Percentiles rank a stretch among this genome's conserved stretches.
These are phyloP conservation scores for Biscogniauxia mediterranea DNA, from an alignment of 2,329 filamentous ascomycete genomes.

Conservation along the genomic window DNA sequence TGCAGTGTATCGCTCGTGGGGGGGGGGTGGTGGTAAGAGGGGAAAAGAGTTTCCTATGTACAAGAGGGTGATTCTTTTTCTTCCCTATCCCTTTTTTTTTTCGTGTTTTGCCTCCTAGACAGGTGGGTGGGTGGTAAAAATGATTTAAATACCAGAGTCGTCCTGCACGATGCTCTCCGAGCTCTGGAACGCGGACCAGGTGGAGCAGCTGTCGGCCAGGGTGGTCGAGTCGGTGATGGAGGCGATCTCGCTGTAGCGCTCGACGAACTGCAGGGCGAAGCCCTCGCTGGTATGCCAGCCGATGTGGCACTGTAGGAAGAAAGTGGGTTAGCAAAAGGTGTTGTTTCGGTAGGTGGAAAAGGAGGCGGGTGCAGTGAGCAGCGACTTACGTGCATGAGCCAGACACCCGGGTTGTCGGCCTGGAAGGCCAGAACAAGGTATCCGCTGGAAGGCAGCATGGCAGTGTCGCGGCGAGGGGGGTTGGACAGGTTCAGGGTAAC, in stretches of 20 bases:
- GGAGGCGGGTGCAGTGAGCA: not conserved
- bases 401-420: constrained; percentile 52
- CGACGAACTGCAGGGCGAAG: constrained; percentile 14
- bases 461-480: constrained; percentile 48
- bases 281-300: constrained; percentile 20
- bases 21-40: too few relatives aligned
- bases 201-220: constrained; percentile 6
- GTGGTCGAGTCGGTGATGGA: constrained; percentile 5
- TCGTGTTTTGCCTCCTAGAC: too few relatives aligned
- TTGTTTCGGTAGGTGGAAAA: not conserved
- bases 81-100: too few relatives aligned
- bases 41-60: too few relatives aligned
- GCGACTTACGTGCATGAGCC: constrained; percentile 36
- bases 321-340: not conserved
- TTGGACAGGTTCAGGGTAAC: constrained; percentile 39
- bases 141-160: constrained; percentile 2
- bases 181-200: constrained; percentile 9
- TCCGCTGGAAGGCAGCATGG: constrained; percentile 42
- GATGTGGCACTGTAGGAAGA: constrained; percentile 21
- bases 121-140: too few relatives aligned
- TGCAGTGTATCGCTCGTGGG: too few relatives aligned
- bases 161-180: constrained; percentile 4
- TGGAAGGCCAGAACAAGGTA: constrained; percentile 49
- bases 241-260: constrained; percentile 12
- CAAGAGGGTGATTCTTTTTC: too few relatives aligned